Percentiles rank a stretch among this genome's conserved stretches.
These are phyloP conservation scores for Hansenula lynferdii DNA, from an alignment of 1,139 yeast species.

Conservation along the genomic window DNA sequence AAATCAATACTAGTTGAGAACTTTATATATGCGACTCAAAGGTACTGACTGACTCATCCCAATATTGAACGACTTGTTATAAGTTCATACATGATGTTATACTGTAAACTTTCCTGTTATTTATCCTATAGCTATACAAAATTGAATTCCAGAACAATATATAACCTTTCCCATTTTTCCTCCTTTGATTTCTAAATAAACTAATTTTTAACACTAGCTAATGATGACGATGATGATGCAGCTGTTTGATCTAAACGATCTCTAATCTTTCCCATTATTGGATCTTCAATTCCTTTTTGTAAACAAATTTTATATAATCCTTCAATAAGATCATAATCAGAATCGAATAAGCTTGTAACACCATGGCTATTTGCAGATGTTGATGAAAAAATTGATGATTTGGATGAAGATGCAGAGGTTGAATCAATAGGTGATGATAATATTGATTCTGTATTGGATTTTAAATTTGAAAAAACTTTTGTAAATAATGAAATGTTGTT, in stretches of 20 bases:
- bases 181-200: too few relatives aligned
- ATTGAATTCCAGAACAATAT: too few relatives aligned
- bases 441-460: conserved; percentile 4
- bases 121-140: too few relatives aligned
- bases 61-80: too few relatives aligned
- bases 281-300: conserved; percentile 14
- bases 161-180: neutral
- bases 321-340: conserved; percentile 16
- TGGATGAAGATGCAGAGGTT: neutral
- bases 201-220: neutral
- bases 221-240: too few relatives aligned
- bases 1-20: too few relatives aligned
- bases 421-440: conserved; percentile 2
- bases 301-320: conserved; percentile 18
- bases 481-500: conserved; percentile 14
- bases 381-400: conserved; percentile 6
- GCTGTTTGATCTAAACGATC: conserved; percentile 10
- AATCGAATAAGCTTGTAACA: neutral
- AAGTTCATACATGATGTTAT: too few relatives aligned
- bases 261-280: conserved; percentile 15
- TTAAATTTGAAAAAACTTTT: conserved; percentile 2
- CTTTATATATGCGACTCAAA: too few relatives aligned
- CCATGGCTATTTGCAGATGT: neutral
- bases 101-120: too few relatives aligned
- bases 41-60: too few relatives aligned